phyloP scores from a whole-genome alignment of 202 grass and related monocot species.

The Sporobolus alterniflorus region DNA sequence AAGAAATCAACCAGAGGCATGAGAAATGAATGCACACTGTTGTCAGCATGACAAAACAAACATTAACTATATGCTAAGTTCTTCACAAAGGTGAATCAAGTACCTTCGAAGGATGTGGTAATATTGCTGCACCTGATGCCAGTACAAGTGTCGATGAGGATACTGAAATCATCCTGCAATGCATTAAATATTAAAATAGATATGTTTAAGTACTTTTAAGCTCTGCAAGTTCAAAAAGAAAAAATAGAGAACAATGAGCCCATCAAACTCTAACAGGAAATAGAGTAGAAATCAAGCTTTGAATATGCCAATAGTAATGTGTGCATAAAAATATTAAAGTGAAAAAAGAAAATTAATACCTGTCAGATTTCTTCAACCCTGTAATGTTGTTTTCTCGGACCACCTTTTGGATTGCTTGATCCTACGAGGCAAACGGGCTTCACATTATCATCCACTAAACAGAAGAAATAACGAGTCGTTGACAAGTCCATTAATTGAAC shows the following conservation, averaged over 20 bases:
- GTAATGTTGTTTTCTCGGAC: slow-evolving; percentile 23
- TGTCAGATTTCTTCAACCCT: slow-evolving; percentile 46
- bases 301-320: slow-evolving; percentile 19
- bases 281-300: not conserved
- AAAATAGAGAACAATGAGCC: slow-evolving; percentile 21
- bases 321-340: slow-evolving; percentile 12
- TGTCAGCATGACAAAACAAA: not conserved
- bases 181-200: slow-evolving; percentile 33
- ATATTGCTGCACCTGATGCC: slow-evolving; percentile 83
- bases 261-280: slow-evolving; percentile 8
- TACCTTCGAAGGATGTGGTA: slow-evolving; percentile 99
- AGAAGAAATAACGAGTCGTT: not conserved
- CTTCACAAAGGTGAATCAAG: not conserved
- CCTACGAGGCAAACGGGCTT: slow-evolving; percentile 38
- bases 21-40: not conserved
- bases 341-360: slow-evolving; percentile 51
- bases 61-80: not conserved
- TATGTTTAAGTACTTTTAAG: not conserved
- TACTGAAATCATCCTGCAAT: slow-evolving; percentile 55
- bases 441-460: slow-evolving; percentile 11
- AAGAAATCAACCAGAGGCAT: not conserved
- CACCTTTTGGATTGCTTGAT: slow-evolving; percentile 42
- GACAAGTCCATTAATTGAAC: slow-evolving; percentile 1
- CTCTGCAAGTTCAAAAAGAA: not conserved
- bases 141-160: slow-evolving; percentile 55